Conservation (phyloP, 257 asterid species). For the Anisodus acutangulus region DNA sequence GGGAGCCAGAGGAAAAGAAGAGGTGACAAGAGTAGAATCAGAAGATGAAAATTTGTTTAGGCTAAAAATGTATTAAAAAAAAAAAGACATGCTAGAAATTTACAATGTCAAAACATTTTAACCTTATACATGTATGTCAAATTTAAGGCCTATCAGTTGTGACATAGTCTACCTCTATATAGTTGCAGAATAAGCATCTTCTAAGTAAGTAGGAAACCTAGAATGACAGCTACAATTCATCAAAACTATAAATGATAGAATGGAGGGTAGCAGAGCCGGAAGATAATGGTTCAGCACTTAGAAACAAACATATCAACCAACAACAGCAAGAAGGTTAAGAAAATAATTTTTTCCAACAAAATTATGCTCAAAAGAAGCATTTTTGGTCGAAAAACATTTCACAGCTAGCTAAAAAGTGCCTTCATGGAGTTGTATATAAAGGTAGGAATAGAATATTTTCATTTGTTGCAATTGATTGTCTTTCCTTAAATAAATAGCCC, state of each 20-base stretch:
- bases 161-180: neutral
- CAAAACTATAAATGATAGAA: neutral
- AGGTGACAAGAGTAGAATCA: constrained; percentile 1
- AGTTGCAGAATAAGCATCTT: constrained; percentile 26
- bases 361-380: neutral
- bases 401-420: neutral
- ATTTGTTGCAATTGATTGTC: neutral
- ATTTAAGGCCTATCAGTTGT: neutral
- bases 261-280: neutral
- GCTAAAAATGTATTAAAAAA: neutral
- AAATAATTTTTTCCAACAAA: neutral
- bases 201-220: neutral
- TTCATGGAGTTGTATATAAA: neutral
- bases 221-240: neutral
- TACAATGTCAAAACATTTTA: constrained; percentile 10
- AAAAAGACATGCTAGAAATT: neutral
- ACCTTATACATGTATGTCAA: neutral
- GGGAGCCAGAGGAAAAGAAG: neutral
- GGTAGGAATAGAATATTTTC: neutral
- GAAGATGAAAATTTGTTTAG: neutral
- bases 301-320: constrained; percentile 14
- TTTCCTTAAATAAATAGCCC: neutral
- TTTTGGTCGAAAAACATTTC: neutral
- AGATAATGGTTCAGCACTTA: constrained; percentile 1
- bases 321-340: neutral